These are phyloP conservation scores for Hymenoscyphus scutula DNA, from an alignment of 2,329 filamentous ascomycete genomes.

Conservation along the genomic window DNA sequence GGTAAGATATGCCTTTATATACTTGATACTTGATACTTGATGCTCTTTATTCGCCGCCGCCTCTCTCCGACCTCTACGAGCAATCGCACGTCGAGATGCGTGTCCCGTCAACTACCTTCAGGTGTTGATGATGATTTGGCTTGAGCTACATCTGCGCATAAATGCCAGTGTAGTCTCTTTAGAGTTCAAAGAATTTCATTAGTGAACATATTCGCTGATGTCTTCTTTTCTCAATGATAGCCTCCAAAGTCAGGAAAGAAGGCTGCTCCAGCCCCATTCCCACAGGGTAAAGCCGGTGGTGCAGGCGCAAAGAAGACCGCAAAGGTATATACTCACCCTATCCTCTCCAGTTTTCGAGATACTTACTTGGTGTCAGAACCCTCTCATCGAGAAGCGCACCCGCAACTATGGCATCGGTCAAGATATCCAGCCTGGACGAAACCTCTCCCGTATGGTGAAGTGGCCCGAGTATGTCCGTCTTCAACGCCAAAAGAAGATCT, in stretches of 20 bases:
- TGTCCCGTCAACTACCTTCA: conserved; percentile 34
- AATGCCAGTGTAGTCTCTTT: conserved; percentile 61
- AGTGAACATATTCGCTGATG: conserved; percentile 83
- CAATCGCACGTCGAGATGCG: conserved; percentile 39
- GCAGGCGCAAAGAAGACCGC: conserved; percentile 81
- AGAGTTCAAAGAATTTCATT: conserved; percentile 89
- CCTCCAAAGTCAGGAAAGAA: conserved; percentile 98
- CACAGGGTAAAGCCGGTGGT: conserved; percentile 83
- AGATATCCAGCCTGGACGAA: conserved; percentile 95
- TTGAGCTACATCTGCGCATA: conserved; percentile 52
- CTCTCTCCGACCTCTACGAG: conserved; percentile 40
- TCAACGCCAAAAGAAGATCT: conserved; percentile 81
- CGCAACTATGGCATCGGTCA: conserved; percentile 99
- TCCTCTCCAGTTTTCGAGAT: conserved; percentile 7
- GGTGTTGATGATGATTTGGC: conserved; percentile 58
- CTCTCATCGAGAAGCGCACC: conserved; percentile 96
- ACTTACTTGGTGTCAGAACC: conserved; percentile 65
- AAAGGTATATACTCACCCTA: conserved; percentile 70
- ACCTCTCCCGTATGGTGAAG: conserved; percentile 97
- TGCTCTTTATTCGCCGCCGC: conserved; percentile 33
- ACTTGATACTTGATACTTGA: conserved; percentile 19
- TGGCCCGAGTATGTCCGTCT: conserved; percentile 99
- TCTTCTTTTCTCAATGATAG: conserved; percentile 99
- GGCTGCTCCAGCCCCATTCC: conserved; percentile 94
- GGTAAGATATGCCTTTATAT: conserved; percentile 52